Percentiles rank a stretch among this genome's conserved stretches.
Evolutionary conservation across 108 stramenopile species (phyloP).

Genomic region (Asterionellopsis glacialis): DNA sequence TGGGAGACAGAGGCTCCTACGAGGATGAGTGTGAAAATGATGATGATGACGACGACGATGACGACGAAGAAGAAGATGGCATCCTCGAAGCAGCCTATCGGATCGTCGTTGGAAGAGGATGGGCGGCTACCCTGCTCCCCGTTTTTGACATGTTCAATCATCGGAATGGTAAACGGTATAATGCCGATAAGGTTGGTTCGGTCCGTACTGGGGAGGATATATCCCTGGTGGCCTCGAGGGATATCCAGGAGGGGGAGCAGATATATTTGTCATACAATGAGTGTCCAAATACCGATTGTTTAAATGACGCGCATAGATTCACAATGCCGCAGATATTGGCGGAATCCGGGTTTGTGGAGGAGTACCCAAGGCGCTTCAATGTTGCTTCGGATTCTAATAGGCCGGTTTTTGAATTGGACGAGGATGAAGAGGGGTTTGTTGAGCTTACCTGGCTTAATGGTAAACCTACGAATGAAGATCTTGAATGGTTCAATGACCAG

Average conservation of each 20-base stretch:
- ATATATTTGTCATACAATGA: constrained; percentile 64
- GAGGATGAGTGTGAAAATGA: constrained; percentile 25
- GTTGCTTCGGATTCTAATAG: constrained; percentile 17
- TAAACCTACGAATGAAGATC: not conserved
- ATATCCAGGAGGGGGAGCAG: constrained; percentile 56
- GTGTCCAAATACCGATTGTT: constrained; percentile 37
- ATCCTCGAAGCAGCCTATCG: constrained; percentile 41
- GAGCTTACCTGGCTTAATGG: not conserved
- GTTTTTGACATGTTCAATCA: constrained; percentile 69
- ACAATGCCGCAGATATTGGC: constrained; percentile 60
- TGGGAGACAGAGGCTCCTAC: constrained; percentile 23
- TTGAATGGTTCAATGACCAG: not conserved
- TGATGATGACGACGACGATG: constrained; percentile 17
- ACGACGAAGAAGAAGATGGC: constrained; percentile 12
- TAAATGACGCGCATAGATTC: constrained; percentile 17
- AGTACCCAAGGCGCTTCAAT: constrained; percentile 63
- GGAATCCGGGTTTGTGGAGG: constrained; percentile 79
- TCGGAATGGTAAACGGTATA: constrained; percentile 43
- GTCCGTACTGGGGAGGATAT: constrained; percentile 21
- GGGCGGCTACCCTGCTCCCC: constrained; percentile 67
- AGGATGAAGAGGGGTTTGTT: not conserved
- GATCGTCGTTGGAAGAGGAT: constrained; percentile 43
- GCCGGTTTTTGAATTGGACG: constrained; percentile 25
- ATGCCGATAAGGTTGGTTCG: constrained; percentile 12
- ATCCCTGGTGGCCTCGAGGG: constrained; percentile 21